phyloP scores from a whole-genome alignment of 1,139 yeast genomes.

The Protomyces pachydermus region DNA sequence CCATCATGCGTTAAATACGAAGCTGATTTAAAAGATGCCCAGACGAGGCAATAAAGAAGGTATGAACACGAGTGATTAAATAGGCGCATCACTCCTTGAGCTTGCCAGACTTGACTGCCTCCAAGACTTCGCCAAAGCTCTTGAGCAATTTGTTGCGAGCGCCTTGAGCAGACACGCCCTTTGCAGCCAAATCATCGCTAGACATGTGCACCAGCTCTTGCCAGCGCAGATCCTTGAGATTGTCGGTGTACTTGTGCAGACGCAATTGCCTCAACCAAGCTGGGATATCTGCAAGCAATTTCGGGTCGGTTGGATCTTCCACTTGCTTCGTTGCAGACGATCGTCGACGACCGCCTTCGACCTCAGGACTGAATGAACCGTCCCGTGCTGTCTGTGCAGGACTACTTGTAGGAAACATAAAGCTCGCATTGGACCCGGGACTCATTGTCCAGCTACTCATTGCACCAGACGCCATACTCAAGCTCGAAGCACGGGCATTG shows the following conservation, averaged over 20 bases:
- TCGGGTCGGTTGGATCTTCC: slow-evolving; percentile 36
- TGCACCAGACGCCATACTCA: slow-evolving; percentile 7
- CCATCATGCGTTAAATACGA: not conserved
- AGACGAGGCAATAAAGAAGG: not conserved
- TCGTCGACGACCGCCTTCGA: slow-evolving; percentile 17
- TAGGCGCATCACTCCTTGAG: slow-evolving; percentile 23
- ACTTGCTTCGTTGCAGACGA: slow-evolving; percentile 16
- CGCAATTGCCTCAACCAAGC: slow-evolving; percentile 87
- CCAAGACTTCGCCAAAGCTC: slow-evolving; percentile 78
- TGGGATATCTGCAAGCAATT: slow-evolving; percentile 70
- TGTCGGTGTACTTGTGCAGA: slow-evolving; percentile 87
- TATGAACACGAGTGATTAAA: not conserved
- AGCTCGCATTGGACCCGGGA: not conserved
- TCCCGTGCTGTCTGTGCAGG: not conserved
- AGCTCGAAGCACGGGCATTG: not conserved
- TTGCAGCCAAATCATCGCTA: slow-evolving; percentile 63
- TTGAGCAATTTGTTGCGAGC: slow-evolving; percentile 88
- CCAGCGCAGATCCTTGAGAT: slow-evolving; percentile 74
- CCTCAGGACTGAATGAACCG: not conserved
- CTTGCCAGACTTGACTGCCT: slow-evolving; percentile 38
- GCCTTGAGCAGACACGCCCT: slow-evolving; percentile 90
- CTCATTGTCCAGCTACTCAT: slow-evolving; percentile 7
- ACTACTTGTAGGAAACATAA: slow-evolving; percentile 7
- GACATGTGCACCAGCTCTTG: slow-evolving; percentile 63
- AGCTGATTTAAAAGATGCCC: not conserved